phyloP scores from a whole-genome alignment of 2,329 filamentous ascomycete species.

The Fusarium humuli region DNA sequence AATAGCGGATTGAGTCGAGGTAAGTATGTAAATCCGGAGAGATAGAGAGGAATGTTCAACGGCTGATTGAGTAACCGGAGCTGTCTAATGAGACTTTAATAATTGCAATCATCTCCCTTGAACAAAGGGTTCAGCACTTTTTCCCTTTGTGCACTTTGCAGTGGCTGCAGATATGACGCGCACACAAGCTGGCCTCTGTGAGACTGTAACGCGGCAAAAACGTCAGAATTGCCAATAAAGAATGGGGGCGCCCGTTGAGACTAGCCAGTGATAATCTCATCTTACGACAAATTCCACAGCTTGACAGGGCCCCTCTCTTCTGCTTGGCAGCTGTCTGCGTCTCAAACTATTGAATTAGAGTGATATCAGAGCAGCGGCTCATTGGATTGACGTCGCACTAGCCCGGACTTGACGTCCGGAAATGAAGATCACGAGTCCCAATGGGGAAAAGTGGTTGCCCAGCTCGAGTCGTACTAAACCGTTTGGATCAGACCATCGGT shows the following conservation, averaged over 20 bases:
- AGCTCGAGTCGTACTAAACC: constrained; percentile 14
- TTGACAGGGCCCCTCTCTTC: neutral
- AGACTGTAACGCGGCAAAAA: neutral
- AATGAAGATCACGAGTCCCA: constrained; percentile 16
- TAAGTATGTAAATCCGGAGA: neutral
- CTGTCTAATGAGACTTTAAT: neutral
- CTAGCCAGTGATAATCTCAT: neutral
- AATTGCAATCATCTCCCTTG: neutral
- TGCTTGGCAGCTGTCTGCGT: constrained; percentile 9
- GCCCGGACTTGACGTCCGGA: constrained; percentile 15
- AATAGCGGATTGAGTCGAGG: neutral
- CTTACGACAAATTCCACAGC: constrained; percentile 4
- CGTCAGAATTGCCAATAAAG: constrained; percentile 7
- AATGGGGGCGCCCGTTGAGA: neutral
- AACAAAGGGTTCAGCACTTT: neutral
- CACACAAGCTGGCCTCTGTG: constrained; percentile 4
- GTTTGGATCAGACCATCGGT: constrained; percentile 18
- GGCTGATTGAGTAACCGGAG: neutral
- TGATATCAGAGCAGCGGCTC: neutral
- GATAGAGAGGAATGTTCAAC: constrained; percentile 7
- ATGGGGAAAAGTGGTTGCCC: constrained; percentile 7
- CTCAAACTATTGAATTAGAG: constrained; percentile 2
- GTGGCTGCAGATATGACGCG: constrained; percentile 30
- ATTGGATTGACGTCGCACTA: constrained; percentile 6
- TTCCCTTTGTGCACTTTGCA: neutral